Evolutionary conservation across 179 eudicot species (phyloP), one percentile per base, ranked within the genome.

Genomic region (Spinacia oleracea): DNA sequence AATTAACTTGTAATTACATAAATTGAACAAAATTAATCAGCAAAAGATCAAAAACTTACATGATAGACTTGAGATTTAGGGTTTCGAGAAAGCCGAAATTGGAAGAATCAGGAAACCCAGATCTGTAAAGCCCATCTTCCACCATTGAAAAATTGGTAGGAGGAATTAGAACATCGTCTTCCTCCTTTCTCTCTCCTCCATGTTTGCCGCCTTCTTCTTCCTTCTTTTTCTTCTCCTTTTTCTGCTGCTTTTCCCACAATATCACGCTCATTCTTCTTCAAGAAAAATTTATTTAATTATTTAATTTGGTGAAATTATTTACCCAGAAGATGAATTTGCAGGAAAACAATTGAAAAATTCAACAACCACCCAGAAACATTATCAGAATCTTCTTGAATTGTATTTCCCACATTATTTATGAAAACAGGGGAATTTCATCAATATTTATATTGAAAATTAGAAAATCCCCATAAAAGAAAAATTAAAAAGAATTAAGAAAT

Each of bases 41-140:
- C 64, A 46, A 66, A 11, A 32, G 25, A 2, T 34, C 27, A 34
- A 32, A 70, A 29, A 82, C 89, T 79, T 18, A 92, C 97, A 92
- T 87, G 82, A 92, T 83, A 35, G 95, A 91, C 73, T 85, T 84
- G 70, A 92, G 89, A 75, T 87, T 88, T 75, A 92, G 95, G 83
- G 91, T 83, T 66, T 85, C 68, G 27, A 92, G 84, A 67, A 88
- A 91, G 5, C 80, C 78, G 56, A 89, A 91, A 84, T 92, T 87
- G 75, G 78, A 60, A 50, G 87, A 78, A 74, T 92, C 79, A 9
- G 97, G 97, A 76, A 91, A 91, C 77, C 97, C 95, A 76, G 94
- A 92, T 89, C 94, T 85, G 74, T 84, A 92, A 25, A 92, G 78
- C 31, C 91, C 89, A 34, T 90, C 91, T 84, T 92, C 94, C 6